These are phyloP conservation scores for Fusarium haematococcum DNA, from an alignment of 2,329 filamentous ascomycete genomes.

Conservation along the genomic window DNA sequence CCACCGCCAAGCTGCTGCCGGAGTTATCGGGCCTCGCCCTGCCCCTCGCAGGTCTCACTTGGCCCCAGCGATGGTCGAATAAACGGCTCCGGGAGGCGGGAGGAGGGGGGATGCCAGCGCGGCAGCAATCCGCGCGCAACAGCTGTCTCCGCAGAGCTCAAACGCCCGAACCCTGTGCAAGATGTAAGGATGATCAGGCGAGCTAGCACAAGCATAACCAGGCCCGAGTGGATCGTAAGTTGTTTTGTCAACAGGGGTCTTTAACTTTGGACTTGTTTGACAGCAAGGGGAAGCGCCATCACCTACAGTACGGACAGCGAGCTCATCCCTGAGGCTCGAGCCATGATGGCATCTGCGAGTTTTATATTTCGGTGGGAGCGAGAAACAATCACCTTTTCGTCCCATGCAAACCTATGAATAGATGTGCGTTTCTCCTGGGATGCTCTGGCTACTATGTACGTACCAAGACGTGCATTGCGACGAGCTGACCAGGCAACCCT, in stretches of 20 bases:
- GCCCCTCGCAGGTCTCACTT: background rate
- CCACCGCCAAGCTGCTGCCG: background rate
- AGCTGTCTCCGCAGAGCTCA: constrained; percentile 26
- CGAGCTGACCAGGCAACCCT: background rate
- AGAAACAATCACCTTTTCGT: background rate
- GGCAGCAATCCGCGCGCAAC: constrained; percentile 16
- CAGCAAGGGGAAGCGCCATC: background rate
- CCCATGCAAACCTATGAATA: background rate
- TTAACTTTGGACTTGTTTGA: background rate
- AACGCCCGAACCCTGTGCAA: constrained; percentile 23
- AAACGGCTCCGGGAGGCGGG: background rate
- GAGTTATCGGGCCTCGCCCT: constrained; percentile 4
- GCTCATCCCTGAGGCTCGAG: constrained; percentile 11
- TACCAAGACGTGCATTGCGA: constrained; percentile 1
- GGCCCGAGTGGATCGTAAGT: constrained; percentile 10
- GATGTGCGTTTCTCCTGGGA: constrained; percentile 17
- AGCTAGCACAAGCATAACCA: constrained; percentile 2
- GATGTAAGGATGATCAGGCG: background rate
- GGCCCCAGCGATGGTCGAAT: background rate
- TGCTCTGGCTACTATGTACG: constrained; percentile 1
- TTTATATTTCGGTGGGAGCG: constrained; percentile 12
- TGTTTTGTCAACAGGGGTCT: constrained; percentile 27
- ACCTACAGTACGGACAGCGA: background rate
- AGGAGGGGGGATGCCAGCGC: background rate
- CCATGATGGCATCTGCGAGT: constrained; percentile 1